Evolutionary conservation across 2,329 filamentous ascomycete genomes (phyloP), one percentile per base, ranked within the genome.

Genomic region (Pseudogymnoascus sp.): DNA sequence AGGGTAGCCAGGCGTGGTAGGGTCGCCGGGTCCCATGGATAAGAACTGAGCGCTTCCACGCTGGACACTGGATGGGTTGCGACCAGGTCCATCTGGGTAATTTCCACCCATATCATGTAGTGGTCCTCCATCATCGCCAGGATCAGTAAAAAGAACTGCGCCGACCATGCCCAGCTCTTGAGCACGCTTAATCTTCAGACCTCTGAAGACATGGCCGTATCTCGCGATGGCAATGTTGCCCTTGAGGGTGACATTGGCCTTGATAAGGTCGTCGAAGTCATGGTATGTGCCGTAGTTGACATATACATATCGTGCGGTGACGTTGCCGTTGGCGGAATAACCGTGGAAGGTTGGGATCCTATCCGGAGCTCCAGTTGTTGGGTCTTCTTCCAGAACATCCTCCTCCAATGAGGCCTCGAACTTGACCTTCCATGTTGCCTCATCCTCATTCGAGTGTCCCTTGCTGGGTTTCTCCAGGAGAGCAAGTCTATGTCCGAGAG

Each of bases 331-430:
- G 4, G 92, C 92, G 3, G 91, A 96, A 75, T 97, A 97, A 62
- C 93, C 95, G 72, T 97, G 93, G 78, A 97, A 97, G 0, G 89
- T 93, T 1, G 93, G 92, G 23, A 97, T 83, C 31, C 91, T 82
- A 70, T 92, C 83, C 9, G 83, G 76, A 53, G 91, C 78, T 21
- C 86, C 83, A 17, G 87, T 91, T 0, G 92, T 96, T 2, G 86
- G 83, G 73, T 99, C 95, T 61, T 96, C 88, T 0, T 91, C 82
- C 4, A 97, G 78, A 1, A 93, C 82, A 71, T 96, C 91, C 75
- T 99, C 95, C 69, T 90, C 86, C 42, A 97, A 77, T 1, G 85
- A 87, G 0, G 93, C 93, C 72, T 92, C 86, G 71, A 88, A 96
- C n/a, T 83, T 80, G 29, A 93, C 88, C 83, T 72, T 87, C 83